phyloP scores from a whole-genome alignment of 2,329 filamentous ascomycete genomes.

The Didymella glomerata region DNA sequence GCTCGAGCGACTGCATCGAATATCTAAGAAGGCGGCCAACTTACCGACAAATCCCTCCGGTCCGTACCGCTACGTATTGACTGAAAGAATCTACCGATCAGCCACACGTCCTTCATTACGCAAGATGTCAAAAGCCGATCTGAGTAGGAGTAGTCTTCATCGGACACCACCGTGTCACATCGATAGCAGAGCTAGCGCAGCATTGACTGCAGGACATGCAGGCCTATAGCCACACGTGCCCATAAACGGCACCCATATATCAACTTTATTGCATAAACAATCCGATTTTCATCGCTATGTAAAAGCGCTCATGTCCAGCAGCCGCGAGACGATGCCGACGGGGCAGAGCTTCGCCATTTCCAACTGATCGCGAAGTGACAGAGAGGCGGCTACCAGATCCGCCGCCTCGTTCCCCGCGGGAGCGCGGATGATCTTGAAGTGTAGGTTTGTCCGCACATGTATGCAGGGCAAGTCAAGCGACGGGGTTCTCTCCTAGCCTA shows the following conservation, averaged over 20 bases:
- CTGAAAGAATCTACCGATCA: neutral
- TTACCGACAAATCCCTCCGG: neutral
- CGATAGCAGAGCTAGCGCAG: constrained; percentile 1
- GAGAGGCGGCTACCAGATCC: neutral
- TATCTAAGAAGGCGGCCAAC: neutral
- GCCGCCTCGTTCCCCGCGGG: neutral
- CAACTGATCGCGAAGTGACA: neutral
- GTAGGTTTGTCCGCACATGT: neutral
- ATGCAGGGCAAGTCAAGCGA: constrained; percentile 17
- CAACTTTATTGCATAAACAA: neutral
- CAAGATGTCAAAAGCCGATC: neutral
- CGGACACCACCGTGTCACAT: constrained; percentile 4
- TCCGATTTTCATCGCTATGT: neutral
- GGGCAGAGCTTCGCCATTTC: neutral
- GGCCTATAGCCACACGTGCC: neutral
- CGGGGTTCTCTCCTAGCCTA: neutral
- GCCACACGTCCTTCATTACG: neutral
- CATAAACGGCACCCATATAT: neutral
- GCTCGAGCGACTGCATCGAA: neutral
- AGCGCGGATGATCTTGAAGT: neutral
- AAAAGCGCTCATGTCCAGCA: neutral
- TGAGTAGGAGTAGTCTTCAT: neutral
- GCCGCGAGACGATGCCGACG: neutral
- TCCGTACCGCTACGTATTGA: neutral
- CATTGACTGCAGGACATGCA: neutral